Percentiles rank a stretch among this genome's conserved stretches.
Conservation (phyloP, 257 asterid genomes). For the Euphrasia confusa region DNA sequence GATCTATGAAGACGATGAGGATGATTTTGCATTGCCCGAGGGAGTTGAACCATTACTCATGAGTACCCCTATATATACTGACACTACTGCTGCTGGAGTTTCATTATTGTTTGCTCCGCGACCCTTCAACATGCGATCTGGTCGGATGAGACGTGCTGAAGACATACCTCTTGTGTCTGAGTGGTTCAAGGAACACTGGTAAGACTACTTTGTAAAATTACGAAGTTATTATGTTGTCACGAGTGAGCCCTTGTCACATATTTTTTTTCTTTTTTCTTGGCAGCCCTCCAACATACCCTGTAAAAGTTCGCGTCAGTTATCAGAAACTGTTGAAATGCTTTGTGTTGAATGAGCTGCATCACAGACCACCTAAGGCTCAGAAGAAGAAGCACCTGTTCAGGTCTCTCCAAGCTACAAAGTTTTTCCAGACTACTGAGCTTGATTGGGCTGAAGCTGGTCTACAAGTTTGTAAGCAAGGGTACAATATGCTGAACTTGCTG, state of each 20-base stretch:
- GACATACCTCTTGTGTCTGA: constrained; percentile 98
- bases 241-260: background rate
- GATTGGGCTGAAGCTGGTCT: constrained; percentile 99
- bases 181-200: constrained; percentile 99
- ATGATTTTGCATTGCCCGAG: constrained; percentile 79
- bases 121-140: constrained; percentile 97
- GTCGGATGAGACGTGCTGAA: constrained; percentile 97
- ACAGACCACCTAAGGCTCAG: constrained; percentile 98
- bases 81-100: constrained; percentile 96
- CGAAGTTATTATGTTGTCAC: background rate
- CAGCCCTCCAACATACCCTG: constrained; percentile 97
- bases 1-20: constrained; percentile 71
- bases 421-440: constrained; percentile 94
- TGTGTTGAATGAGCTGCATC: constrained; percentile 96
- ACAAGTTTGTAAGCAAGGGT: constrained; percentile 99
- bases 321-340: constrained; percentile 93
- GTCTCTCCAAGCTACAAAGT: constrained; percentile 94
- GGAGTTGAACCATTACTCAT: constrained; percentile 78
- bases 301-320: constrained; percentile 97
- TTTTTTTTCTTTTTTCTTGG: constrained; percentile 17
- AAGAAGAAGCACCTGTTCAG: constrained; percentile 90
- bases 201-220: constrained; percentile 21
- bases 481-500: constrained; percentile 90
- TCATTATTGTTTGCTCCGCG: constrained; percentile 96
- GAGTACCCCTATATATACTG: constrained; percentile 70